phyloP scores from a whole-genome alignment of 73 alveolate genomes.

The Paramecium biaurelia region DNA sequence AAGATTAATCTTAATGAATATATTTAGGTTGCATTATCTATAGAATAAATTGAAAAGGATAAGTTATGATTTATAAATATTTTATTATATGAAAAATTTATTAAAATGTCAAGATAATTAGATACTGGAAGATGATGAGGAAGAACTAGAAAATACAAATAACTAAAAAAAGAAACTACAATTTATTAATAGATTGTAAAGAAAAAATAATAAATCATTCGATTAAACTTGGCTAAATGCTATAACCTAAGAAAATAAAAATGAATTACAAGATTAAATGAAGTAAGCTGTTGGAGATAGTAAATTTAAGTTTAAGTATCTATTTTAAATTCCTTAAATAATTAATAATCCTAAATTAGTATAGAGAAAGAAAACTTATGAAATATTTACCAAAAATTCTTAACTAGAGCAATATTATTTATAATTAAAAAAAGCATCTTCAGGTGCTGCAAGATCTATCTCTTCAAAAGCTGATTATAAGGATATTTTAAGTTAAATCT shows the following conservation, averaged over 20 bases:
- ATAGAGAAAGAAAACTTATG: conserved; percentile 8
- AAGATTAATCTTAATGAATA: not conserved
- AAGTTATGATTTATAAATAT: not conserved
- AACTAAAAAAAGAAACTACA: not conserved
- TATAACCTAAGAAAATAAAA: not conserved
- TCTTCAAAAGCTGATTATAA: conserved; percentile 28
- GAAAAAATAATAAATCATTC: not conserved
- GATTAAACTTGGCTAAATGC: not conserved
- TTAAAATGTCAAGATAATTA: not conserved
- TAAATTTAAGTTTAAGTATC: not conserved
- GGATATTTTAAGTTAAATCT: not conserved
- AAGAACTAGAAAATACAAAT: not conserved
- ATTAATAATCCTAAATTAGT: conserved; percentile 20
- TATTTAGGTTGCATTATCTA: not conserved
- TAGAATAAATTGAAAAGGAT: not conserved
- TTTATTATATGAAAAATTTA: not conserved
- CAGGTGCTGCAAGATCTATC: not conserved
- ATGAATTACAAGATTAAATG: not conserved
- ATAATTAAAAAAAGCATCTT: conserved; percentile 17
- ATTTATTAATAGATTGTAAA: not conserved
- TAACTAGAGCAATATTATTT: not conserved
- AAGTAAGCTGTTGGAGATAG: conserved; percentile 11
- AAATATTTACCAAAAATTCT: not conserved
- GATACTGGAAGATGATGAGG: conserved; percentile 2
- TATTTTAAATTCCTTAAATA: not conserved